Evolutionary conservation across 129 eudicot species (phyloP).

Genomic region (Arctium lappa): DNA sequence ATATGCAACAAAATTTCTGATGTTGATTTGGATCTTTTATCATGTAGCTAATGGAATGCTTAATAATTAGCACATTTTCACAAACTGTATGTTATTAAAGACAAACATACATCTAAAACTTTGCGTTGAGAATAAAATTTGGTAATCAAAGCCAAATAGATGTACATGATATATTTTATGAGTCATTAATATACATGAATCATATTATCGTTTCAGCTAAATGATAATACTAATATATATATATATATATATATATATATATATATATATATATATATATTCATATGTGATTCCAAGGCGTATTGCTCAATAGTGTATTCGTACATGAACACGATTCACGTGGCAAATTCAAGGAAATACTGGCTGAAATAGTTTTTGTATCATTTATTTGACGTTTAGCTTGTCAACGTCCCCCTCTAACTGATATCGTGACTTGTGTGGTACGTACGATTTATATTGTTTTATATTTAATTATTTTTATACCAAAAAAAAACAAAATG

Average conservation of each 20-base stretch:
- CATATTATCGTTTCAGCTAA: neutral
- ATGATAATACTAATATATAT: neutral
- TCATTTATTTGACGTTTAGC: neutral
- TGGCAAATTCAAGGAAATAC: neutral
- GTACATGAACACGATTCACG: neutral
- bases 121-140: neutral
- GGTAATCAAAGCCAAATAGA: neutral
- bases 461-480: neutral
- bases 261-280: too few species aligned
- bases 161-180: neutral
- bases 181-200: neutral
- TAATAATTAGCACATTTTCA: neutral
- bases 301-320: neutral
- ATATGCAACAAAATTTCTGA: neutral
- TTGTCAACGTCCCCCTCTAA: neutral
- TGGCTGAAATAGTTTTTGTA: neutral
- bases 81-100: neutral
- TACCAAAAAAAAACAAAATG: neutral
- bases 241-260: too few species aligned
- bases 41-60: constrained; percentile 5
- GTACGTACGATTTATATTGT: neutral
- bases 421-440: neutral
- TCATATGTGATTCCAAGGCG: neutral
- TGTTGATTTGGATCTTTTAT: constrained; percentile 18
- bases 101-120: neutral